Conservation (phyloP, 495 filamentous ascomycete genomes). For the Bacidia gigantensis region DNA sequence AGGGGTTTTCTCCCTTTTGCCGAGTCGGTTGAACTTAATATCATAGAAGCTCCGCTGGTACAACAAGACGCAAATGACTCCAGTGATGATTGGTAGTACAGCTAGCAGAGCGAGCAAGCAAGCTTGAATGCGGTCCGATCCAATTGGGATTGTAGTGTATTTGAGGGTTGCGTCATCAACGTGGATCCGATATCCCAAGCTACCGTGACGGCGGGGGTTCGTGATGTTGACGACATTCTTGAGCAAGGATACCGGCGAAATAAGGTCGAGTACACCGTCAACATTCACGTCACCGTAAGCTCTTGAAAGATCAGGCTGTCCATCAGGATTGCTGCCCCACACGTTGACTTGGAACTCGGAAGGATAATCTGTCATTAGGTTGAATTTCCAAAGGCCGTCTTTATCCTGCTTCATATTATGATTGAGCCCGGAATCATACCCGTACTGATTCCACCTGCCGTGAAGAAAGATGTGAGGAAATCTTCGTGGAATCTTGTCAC, state of each 20-base stretch:
- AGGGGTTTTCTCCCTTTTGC: constrained; percentile 18
- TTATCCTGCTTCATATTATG: constrained; percentile 36
- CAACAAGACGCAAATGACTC: constrained; percentile 26
- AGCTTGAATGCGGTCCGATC: constrained; percentile 29
- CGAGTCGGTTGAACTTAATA: constrained; percentile 37
- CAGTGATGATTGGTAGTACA: constrained; percentile 29
- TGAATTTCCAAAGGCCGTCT: constrained; percentile 32
- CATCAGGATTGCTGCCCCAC: constrained; percentile 35
- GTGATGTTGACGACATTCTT: constrained; percentile 35
- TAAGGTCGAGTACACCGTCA: constrained; percentile 30
- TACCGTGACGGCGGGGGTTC: constrained; percentile 27
- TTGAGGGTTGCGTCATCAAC: constrained; percentile 33
- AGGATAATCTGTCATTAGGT: constrained; percentile 41
- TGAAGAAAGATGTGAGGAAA: constrained; percentile 48
- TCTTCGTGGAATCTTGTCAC: constrained; percentile 26
- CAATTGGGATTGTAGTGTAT: constrained; percentile 29
- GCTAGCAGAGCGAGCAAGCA: constrained; percentile 32
- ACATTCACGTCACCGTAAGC: constrained; percentile 38
- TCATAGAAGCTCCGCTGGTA: constrained; percentile 36
- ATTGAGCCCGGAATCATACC: constrained; percentile 44
- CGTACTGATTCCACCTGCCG: constrained; percentile 49
- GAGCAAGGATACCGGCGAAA: constrained; percentile 28
- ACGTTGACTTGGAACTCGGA: constrained; percentile 32
- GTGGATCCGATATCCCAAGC: constrained; percentile 30
- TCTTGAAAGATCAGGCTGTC: constrained; percentile 32